Conservation (phyloP, 78 protist species). For the Trichosphaerium sp. region DNA sequence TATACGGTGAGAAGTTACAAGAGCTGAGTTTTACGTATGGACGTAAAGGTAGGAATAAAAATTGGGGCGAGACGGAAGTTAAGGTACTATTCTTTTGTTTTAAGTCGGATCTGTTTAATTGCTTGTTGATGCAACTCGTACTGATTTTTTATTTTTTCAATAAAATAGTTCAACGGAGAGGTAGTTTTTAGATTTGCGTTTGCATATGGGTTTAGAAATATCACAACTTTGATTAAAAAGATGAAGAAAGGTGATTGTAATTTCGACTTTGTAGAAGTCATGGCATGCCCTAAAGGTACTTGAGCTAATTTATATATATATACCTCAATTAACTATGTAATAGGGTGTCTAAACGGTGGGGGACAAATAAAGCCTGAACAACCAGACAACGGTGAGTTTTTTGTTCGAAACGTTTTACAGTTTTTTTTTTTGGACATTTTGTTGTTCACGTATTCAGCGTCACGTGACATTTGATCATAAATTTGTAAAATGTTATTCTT, state of each 20-base stretch:
- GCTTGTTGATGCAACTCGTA: not conserved
- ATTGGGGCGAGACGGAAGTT: constrained; percentile 21
- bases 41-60: constrained; percentile 12
- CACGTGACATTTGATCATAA: no score
- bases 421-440: no score
- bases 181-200: constrained; percentile 32
- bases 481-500: no score
- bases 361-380: constrained; percentile 37
- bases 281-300: constrained; percentile 50
- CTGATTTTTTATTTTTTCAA: not conserved
- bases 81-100: not conserved
- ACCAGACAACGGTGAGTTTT: no score
- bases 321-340: not conserved
- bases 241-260: constrained; percentile 12
- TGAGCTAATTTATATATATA: not conserved
- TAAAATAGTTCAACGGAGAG: constrained; percentile 22
- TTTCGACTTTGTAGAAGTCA: constrained; percentile 39
- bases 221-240: constrained; percentile 79
- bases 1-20: constrained; percentile 34
- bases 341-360: constrained; percentile 48
- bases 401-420: no score
- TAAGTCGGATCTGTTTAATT: not conserved
- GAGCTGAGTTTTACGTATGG: not conserved
- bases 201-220: constrained; percentile 87
- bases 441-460: no score